Conservation (phyloP, 2,329 filamentous ascomycete genomes). For the Colletotrichum falcatum region DNA sequence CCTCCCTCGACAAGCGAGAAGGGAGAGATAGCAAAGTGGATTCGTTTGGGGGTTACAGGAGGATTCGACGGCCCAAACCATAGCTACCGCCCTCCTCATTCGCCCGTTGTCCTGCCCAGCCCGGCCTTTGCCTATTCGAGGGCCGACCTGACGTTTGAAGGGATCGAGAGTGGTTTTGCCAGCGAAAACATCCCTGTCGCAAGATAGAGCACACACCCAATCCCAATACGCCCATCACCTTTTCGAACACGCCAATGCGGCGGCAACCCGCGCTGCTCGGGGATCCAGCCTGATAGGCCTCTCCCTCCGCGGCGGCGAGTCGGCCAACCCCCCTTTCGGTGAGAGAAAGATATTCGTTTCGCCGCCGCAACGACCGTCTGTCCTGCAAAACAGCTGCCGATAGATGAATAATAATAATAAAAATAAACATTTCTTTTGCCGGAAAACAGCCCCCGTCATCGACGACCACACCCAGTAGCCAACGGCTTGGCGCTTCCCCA, state of each 20-base stretch:
- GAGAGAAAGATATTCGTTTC: constrained; percentile 8
- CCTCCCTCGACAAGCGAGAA: constrained; percentile 5
- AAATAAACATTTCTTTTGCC: not conserved
- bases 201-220: constrained; percentile 32
- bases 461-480: constrained; percentile 3
- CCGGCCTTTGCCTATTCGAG: constrained; percentile 29
- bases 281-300: constrained; percentile 40
- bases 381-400: too few species aligned
- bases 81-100: constrained; percentile 20
- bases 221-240: constrained; percentile 28
- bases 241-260: constrained; percentile 39
- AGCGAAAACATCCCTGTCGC: constrained; percentile 36
- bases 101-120: constrained; percentile 16
- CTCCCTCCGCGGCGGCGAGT: constrained; percentile 20
- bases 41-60: constrained; percentile 11
- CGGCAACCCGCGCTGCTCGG: constrained; percentile 12
- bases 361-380: constrained; percentile 11
- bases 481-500: not conserved
- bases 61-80: constrained; percentile 16
- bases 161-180: constrained; percentile 6
- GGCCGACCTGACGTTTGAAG: constrained; percentile 9
- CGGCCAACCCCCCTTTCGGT: constrained; percentile 31
- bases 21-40: constrained; percentile 17
- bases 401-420: too few species aligned
- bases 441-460: not conserved